A percentile compares a stretch with the other conserved stretches of the same genome.
phyloP scores from a whole-genome alignment of 2,329 filamentous ascomycete species.

The Penicillium italicum region DNA sequence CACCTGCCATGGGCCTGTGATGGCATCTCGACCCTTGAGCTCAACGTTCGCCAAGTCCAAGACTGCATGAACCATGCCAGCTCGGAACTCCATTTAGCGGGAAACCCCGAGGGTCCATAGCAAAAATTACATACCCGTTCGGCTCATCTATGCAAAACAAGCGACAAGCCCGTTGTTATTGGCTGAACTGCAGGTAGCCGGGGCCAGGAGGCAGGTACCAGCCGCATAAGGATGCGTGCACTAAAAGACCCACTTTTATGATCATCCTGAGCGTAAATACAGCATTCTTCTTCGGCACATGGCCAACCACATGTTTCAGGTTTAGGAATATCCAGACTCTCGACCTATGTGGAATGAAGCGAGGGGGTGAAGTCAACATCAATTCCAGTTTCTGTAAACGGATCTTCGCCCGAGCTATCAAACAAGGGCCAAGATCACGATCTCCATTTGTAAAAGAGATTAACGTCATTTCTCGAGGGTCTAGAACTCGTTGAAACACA shows the following conservation, averaged over 20 bases:
- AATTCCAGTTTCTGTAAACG: conserved; percentile 4
- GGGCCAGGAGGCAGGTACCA: conserved; percentile 21
- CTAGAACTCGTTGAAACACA: conserved; percentile 6
- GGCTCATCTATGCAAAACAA: conserved; percentile 16
- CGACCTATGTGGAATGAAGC: conserved; percentile 19
- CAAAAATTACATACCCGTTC: conserved; percentile 17
- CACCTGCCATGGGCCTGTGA: conserved; percentile 19
- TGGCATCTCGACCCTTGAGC: conserved; percentile 17
- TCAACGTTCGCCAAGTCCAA: conserved; percentile 3
- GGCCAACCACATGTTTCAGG: conserved; percentile 25
- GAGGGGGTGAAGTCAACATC: conserved; percentile 15
- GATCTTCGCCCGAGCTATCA: conserved; percentile 11
- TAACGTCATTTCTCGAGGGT: conserved; percentile 11
- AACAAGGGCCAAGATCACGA: conserved; percentile 15
- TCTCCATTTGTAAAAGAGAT: not conserved
- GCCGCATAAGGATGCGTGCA: conserved; percentile 12
- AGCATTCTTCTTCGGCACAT: conserved; percentile 17
- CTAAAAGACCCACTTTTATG: conserved; percentile 1
- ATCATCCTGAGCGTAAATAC: conserved; percentile 5
- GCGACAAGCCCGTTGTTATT: conserved; percentile 19
- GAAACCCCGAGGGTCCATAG: conserved; percentile 3
- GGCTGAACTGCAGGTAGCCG: conserved; percentile 14
- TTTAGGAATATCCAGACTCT: conserved; percentile 10
- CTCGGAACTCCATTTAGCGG: conserved; percentile 11
- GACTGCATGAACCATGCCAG: conserved; percentile 19